Evolutionary conservation across 2,329 filamentous ascomycete genomes (phyloP), one percentile per base, ranked within the genome.

Genomic region (Epicoccum sorghinum): DNA sequence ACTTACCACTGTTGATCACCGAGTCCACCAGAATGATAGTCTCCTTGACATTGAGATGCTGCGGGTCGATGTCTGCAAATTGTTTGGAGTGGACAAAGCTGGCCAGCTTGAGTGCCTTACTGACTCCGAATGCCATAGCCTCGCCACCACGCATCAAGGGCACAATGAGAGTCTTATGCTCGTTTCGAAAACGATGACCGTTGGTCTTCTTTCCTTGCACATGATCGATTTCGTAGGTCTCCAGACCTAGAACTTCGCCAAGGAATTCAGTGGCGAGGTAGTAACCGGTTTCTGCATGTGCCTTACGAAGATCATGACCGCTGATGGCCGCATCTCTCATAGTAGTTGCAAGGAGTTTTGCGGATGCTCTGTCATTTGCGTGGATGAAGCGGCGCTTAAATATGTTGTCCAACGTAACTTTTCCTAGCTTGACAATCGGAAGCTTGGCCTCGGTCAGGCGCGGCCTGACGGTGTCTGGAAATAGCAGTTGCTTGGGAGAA

Each of bases 131-230:
- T 0, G 86, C 86, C 81, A 89, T 84, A 0, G 84, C 77, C 57
- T 87, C 84, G 7, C 85, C 85, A 2, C 82, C 84, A 7, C 84
- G 82, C 84, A 88, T 88, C n/a, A 88, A 57, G 0, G 84, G 76
- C 0, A 87, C 71, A 41, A 89, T 86, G 1, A 77, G 52, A 0
- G 83, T 87, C 7, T 72, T 47, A 1, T 70, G 7, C 62, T 88
- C 84, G 47, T 80, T 24, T 0, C 38, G 52, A 1, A 88, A 72
- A 5, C 72, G 77, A 61, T 81, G 74, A 0, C 84, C 84, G 0
- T 24, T 65, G 0, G 75, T 79, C 1, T 56, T 5, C 29, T 77
- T 55, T 3, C 79, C 81, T 55, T 84, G 81, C 0, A 87, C 83
- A 55, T 87, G 82, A 0, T 58, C 51, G 12, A 86, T 83, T 0